phyloP scores from a whole-genome alignment of 352 stramenopile species.

The Phytopythium delawarense region DNA sequence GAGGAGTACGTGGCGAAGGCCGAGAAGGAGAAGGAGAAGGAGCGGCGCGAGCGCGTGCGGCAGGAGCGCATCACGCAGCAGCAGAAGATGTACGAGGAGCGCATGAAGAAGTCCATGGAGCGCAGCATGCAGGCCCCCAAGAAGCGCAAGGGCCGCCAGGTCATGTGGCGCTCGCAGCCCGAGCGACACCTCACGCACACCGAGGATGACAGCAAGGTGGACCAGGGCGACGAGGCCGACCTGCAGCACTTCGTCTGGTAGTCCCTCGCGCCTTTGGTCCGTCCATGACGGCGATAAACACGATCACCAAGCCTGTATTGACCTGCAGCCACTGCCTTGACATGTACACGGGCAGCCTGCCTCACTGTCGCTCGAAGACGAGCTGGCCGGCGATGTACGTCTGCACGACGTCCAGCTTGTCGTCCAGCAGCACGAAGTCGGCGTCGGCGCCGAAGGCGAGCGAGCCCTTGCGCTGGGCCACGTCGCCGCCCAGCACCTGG shows the following conservation, averaged over 20 bases:
- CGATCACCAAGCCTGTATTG: background rate
- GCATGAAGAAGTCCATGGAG: constrained; percentile 93
- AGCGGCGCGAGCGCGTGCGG: constrained; percentile 88
- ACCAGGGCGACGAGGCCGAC: constrained; percentile 78
- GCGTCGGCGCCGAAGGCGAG: constrained; percentile 71
- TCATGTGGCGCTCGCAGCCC: constrained; percentile 91
- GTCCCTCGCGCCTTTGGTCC: background rate
- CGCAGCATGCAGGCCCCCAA: constrained; percentile 91
- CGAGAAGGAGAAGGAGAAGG: constrained; percentile 95
- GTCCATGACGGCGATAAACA: background rate
- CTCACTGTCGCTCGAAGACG: constrained; percentile 32
- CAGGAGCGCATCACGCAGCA: constrained; percentile 91
- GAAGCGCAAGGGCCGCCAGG: constrained; percentile 88
- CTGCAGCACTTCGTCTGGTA: constrained; percentile 85
- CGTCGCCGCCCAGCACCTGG: constrained; percentile 38
- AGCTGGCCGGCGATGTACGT: constrained; percentile 76
- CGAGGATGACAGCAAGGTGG: constrained; percentile 76
- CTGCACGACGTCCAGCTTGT: constrained; percentile 52
- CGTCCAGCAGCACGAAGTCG: constrained; percentile 82
- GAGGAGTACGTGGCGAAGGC: constrained; percentile 92
- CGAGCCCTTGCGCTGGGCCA: constrained; percentile 57
- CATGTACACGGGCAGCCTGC: background rate
- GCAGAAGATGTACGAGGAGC: constrained; percentile 91
- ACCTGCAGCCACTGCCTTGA: background rate
- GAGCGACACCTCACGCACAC: constrained; percentile 70